Conservation (phyloP, 805 yeast species). For the Komagataella phaffii region DNA sequence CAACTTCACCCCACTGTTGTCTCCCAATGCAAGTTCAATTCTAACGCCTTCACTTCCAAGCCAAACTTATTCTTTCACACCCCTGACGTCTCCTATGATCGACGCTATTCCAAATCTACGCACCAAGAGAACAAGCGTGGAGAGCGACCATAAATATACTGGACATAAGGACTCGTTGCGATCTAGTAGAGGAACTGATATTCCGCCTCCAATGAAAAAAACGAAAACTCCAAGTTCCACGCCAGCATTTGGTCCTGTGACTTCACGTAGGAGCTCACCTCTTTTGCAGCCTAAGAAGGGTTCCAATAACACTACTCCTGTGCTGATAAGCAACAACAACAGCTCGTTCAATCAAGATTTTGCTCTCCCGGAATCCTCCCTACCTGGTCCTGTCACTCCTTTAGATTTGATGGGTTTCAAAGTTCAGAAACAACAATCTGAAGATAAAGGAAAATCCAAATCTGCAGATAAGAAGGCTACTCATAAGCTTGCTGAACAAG, state of each 20-base stretch:
- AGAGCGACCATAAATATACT: not conserved
- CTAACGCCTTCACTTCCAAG: conserved; percentile 27
- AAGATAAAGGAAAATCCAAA: not conserved
- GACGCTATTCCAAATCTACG: conserved; percentile 17
- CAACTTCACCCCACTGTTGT: conserved; percentile 56
- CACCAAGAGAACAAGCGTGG: conserved; percentile 5
- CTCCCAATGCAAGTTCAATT: conserved; percentile 34
- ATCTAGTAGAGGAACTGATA: conserved; percentile 12
- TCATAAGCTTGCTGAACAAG: conserved; percentile 96
- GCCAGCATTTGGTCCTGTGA: not conserved
- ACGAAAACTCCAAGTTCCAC: not conserved
- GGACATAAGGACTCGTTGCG: conserved; percentile 4
- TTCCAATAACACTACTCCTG: not conserved
- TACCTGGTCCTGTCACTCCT: not conserved
- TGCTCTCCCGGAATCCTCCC: not conserved
- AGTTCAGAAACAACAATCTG: not conserved
- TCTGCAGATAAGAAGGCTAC: conserved; percentile 41
- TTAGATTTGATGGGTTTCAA: not conserved
- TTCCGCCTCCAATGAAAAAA: not conserved
- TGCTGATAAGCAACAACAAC: not conserved
- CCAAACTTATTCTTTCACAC: conserved; percentile 17
- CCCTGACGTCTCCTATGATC: conserved; percentile 60
- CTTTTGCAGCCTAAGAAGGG: not conserved
- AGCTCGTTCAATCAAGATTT: conserved; percentile 1
- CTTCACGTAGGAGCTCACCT: not conserved